These are phyloP conservation scores for Cubamyces lactineus DNA, from an alignment of 768 basidiomycete species.

Conservation along the genomic window DNA sequence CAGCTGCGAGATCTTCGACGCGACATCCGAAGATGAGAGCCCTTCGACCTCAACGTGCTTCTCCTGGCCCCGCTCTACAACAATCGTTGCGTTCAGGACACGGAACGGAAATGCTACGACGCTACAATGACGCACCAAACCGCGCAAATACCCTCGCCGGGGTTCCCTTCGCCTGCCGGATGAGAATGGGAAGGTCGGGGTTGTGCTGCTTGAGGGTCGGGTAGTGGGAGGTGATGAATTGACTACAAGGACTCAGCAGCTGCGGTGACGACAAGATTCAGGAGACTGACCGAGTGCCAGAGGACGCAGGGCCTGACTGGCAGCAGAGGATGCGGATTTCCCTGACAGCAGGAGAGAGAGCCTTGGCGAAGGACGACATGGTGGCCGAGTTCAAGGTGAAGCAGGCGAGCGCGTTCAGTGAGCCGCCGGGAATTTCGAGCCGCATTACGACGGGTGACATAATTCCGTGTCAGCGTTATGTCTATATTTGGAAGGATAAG, in stretches of 20 bases:
- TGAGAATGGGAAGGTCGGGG: slow-evolving; percentile 82
- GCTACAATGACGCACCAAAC: slow-evolving; percentile 61
- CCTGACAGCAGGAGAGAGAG: slow-evolving; percentile 74
- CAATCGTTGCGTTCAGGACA: background rate
- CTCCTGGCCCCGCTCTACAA: slow-evolving; percentile 76
- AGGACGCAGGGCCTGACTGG: slow-evolving; percentile 74
- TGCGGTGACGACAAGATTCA: background rate
- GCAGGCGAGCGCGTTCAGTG: background rate
- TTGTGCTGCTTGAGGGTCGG: slow-evolving; percentile 79
- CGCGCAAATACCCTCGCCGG: slow-evolving; percentile 84
- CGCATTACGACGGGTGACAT: background rate
- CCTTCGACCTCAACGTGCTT: slow-evolving; percentile 81
- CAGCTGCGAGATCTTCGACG: slow-evolving; percentile 68
- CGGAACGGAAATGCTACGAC: background rate
- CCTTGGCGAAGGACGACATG: slow-evolving; percentile 60
- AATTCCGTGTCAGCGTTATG: background rate
- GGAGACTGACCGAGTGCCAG: slow-evolving; percentile 70
- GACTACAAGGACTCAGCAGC: slow-evolving; percentile 44
- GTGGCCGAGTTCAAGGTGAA: slow-evolving; percentile 14
- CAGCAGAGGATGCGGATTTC: slow-evolving; percentile 83
- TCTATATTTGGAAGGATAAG: slow-evolving; percentile 13
- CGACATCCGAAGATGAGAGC: slow-evolving; percentile 71
- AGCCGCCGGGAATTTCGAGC: slow-evolving; percentile 5
- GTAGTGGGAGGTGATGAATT: slow-evolving; percentile 79
- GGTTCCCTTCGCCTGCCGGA: slow-evolving; percentile 78